Percentiles rank a stretch among this genome's conserved stretches.
Conservation (phyloP, 2,329 filamentous ascomycete species). For the Colletotrichum lentis region DNA sequence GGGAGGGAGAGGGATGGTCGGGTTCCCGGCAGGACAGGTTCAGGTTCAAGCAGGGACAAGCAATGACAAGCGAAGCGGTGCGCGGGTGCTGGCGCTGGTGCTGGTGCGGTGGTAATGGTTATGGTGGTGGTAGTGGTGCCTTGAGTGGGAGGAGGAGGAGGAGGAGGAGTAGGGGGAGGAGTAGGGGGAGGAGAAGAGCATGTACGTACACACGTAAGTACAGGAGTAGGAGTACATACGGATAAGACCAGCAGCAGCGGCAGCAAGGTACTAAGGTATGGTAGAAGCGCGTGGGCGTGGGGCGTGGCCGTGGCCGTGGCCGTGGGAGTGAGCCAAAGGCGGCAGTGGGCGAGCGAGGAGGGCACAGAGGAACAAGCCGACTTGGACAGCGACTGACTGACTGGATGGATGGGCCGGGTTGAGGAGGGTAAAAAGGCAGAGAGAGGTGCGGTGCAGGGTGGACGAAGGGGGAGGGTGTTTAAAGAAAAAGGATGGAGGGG, state of each 20-base stretch:
- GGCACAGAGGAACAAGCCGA: slow-evolving; percentile 21
- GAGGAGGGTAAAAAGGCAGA: slow-evolving; percentile 5
- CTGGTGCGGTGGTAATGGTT: slow-evolving; percentile 9
- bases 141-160: slow-evolving; percentile 25
- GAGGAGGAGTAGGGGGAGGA: slow-evolving; percentile 17
- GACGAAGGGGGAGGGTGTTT: slow-evolving; percentile 33
- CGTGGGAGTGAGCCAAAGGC: slow-evolving; percentile 28
- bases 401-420: slow-evolving; percentile 8
- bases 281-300: slow-evolving; percentile 34
- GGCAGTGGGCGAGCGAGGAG: slow-evolving; percentile 36
- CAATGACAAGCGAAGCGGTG: slow-evolving; percentile 14
- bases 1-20: slow-evolving; percentile 39
- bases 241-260: slow-evolving; percentile 18
- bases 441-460: background rate
- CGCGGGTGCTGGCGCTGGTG: slow-evolving; percentile 6
- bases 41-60: slow-evolving; percentile 10
- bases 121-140: slow-evolving; percentile 5
- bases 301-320: slow-evolving; percentile 12
- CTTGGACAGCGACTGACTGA: slow-evolving; percentile 5
- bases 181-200: slow-evolving; percentile 7
- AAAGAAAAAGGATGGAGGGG: slow-evolving; percentile 20
- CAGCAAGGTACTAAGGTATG: slow-evolving; percentile 30
- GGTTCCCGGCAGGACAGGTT: slow-evolving; percentile 9
- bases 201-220: background rate
- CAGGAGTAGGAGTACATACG: slow-evolving; percentile 5